Base-by-base conservation (phyloP, 139 green algal genomes). In the Coelastrella sp. region DNA sequence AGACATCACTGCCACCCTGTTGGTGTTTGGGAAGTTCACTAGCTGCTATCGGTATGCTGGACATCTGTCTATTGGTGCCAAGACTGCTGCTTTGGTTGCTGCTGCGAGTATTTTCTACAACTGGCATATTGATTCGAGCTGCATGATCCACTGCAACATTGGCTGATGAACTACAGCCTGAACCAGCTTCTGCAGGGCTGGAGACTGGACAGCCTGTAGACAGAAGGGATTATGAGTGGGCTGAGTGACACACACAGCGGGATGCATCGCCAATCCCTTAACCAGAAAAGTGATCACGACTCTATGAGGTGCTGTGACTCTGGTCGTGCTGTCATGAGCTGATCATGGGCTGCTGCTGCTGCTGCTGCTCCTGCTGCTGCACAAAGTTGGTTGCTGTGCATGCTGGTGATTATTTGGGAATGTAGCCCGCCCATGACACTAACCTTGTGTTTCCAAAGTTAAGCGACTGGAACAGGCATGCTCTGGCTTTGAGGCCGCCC, bases 1-100 rank as follows among this genome's bases (percentile, higher is more conserved):
- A 98, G 17, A 92, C 89, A 9, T 78, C 71, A 35, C 71, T 62
- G 6, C 45, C 85, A 30, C 67, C 48, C 73, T 92, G 59, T 41
- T 92, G 89, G n/a, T 88, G 83, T 27, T 83, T 81, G 41, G 88
- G 66, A 53, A 73, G 35, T 35, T 63, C 40, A 32, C 75, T 53
- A 1, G 74, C 77, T 2, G 83, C 79, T 38, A 92, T 88, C 38
- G 89, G 89, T 51, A 92, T 92, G 83, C 19, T 85, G 17, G 83
- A 89, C 4, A 17, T 32, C 45, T 53, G 19, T 25, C 89, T 66
- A 64, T 51, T 11, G 21, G 48, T 86, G 79, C 43, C 60, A 3
- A 92, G 73, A 2, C 5, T 25, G 51, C 41, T 45, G 5, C 15
- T n/a, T 9, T 38, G 35, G 32, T 30, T 60, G 43, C 43, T 62